Evolutionary conservation across 345 rosid species (phyloP).

Genomic region (Eucalyptus coolabah): DNA sequence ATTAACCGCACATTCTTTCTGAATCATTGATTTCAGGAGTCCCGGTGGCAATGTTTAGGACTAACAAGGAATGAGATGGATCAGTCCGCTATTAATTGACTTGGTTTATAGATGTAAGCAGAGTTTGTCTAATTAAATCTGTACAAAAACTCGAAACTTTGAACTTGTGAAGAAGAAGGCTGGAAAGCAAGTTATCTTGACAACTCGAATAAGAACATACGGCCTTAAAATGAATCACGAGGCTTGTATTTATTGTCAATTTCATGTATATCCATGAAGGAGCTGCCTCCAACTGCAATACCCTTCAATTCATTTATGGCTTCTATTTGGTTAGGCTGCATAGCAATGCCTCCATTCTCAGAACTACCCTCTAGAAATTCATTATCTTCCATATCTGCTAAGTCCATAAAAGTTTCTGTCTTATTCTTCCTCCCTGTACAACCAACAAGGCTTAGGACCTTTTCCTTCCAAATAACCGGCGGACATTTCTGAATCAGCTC

Average conservation of each 20-base stretch:
- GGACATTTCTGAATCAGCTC: too few relatives aligned
- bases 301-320: conserved; percentile 7
- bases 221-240: not conserved
- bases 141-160: not conserved
- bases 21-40: not conserved
- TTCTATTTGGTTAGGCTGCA: conserved; percentile 8
- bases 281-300: conserved; percentile 5
- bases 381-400: too few relatives aligned
- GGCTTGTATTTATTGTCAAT: conserved; percentile 4
- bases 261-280: conserved; percentile 37
- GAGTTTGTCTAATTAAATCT: not conserved
- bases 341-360: conserved; percentile 12
- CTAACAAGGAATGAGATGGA: not conserved
- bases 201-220: not conserved
- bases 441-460: too few relatives aligned
- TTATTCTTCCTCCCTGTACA: too few relatives aligned
- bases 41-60: not conserved
- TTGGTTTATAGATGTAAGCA: not conserved
- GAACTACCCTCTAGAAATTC: conserved; percentile 7
- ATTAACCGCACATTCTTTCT: not conserved
- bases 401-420: too few relatives aligned
- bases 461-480: too few relatives aligned
- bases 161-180: not conserved
- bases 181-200: not conserved
- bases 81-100: not conserved